These are phyloP conservation scores for Tolypocladium endophyticum DNA, from an alignment of 2,329 filamentous ascomycete genomes.

Conservation along the genomic window DNA sequence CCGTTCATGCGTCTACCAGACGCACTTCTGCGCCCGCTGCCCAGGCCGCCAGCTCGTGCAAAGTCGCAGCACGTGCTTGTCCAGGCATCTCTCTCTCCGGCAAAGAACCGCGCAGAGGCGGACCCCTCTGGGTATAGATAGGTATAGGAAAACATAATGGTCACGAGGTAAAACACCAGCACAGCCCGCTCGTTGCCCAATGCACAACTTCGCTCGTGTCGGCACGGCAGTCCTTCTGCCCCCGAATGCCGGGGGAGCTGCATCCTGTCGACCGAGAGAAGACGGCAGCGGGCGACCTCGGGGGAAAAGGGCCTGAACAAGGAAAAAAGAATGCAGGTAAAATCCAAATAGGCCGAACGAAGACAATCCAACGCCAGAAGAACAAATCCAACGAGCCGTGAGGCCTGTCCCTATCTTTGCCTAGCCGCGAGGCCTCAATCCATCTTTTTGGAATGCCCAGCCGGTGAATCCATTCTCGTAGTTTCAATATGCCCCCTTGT, in stretches of 20 bases:
- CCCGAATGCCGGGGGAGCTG: too few species aligned
- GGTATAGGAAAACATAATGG: background rate
- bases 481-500: background rate
- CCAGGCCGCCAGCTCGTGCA: background rate
- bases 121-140: conserved; percentile 2
- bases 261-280: background rate
- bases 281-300: background rate
- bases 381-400: conserved; percentile 13
- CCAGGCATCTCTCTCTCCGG: background rate
- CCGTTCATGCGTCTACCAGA: background rate
- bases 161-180: background rate
- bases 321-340: background rate
- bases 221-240: too few species aligned
- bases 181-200: background rate
- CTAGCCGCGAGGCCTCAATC: conserved; percentile 16
- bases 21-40: background rate
- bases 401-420: conserved; percentile 16
- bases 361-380: conserved; percentile 2
- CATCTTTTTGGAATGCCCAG: conserved; percentile 4
- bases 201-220: background rate
- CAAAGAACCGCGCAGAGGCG: background rate
- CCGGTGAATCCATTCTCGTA: background rate
- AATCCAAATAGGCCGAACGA: conserved; percentile 1
- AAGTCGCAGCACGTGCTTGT: background rate
- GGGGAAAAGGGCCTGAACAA: background rate